A percentile compares a stretch with the other conserved stretches of the same genome.
These are phyloP conservation scores for Metarhizium album DNA, from an alignment of 2,329 filamentous ascomycete genomes.

Conservation along the genomic window DNA sequence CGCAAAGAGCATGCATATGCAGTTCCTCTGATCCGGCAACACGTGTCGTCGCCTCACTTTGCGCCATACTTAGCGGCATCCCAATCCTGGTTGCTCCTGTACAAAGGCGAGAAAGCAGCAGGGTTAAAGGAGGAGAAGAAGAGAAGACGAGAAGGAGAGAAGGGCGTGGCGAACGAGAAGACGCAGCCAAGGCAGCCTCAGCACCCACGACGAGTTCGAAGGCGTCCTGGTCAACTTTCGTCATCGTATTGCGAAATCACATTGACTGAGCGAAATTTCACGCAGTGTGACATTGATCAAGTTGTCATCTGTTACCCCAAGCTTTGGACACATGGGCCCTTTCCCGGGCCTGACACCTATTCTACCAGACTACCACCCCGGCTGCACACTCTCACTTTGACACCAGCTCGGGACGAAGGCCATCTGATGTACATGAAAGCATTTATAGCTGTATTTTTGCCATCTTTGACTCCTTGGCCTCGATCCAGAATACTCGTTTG, in stretches of 20 bases:
- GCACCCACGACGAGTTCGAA: neutral
- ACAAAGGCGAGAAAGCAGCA: neutral
- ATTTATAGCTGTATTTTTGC: neutral
- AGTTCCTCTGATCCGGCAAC: slow-evolving; percentile 1
- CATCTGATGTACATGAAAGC: neutral
- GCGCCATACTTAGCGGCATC: neutral
- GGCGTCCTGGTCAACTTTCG: neutral
- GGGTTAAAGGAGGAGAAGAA: too few relatives aligned
- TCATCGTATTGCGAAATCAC: neutral
- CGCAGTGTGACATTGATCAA: neutral
- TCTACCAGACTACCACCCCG: neutral
- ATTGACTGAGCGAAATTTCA: neutral
- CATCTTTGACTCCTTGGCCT: neutral
- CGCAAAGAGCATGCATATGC: neutral
- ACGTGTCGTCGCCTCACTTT: slow-evolving; percentile 7
- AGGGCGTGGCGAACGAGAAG: neutral
- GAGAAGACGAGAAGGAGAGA: neutral
- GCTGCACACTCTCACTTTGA: neutral
- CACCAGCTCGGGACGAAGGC: neutral
- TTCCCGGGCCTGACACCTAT: neutral
- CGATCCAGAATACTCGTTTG: neutral
- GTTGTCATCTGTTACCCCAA: neutral
- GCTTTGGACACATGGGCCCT: neutral
- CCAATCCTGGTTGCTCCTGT: neutral
- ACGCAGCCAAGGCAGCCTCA: neutral